Conservation (phyloP, 176 grass and related monocot species). For the Raddia guianensis region DNA sequence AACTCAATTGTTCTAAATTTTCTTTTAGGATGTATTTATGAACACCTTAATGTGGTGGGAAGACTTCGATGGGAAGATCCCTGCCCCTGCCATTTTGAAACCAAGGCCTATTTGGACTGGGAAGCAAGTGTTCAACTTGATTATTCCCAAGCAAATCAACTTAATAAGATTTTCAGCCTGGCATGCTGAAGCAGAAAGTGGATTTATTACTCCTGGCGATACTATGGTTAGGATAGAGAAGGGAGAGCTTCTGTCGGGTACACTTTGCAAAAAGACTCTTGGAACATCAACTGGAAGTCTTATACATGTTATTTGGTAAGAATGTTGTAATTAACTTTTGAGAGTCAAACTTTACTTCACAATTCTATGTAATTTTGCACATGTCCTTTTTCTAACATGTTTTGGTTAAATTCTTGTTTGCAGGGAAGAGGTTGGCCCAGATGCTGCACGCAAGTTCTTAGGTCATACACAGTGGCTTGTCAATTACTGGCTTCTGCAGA, state of each 20-base stretch:
- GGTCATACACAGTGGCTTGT: slow-evolving; percentile 98
- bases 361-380: not conserved
- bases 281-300: slow-evolving; percentile 80
- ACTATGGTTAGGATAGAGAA: slow-evolving; percentile 94
- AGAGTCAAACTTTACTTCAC: slow-evolving; percentile 2
- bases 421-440: slow-evolving; percentile 98
- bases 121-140: slow-evolving; percentile 98
- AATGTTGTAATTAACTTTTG: not conserved
- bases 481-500: slow-evolving; percentile 96
- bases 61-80: slow-evolving; percentile 97
- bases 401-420: slow-evolving; percentile 30
- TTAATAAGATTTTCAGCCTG: slow-evolving; percentile 86
- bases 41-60: slow-evolving; percentile 99
- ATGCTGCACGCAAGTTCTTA: slow-evolving; percentile 96
- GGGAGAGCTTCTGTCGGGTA: slow-evolving; percentile 89
- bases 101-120: slow-evolving; percentile 97
- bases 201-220: slow-evolving; percentile 94
- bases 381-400: slow-evolving; percentile 5
- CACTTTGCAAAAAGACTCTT: slow-evolving; percentile 87
- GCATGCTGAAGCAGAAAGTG: slow-evolving; percentile 77
- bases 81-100: slow-evolving; percentile 90
- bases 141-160: slow-evolving; percentile 98
- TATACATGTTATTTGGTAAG: slow-evolving; percentile 97
- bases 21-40: slow-evolving; percentile 94
- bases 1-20: slow-evolving; percentile 24